These are phyloP conservation scores for Chlamydomonas schloesseri DNA, from an alignment of 139 green algal species.

Conservation along the genomic window DNA sequence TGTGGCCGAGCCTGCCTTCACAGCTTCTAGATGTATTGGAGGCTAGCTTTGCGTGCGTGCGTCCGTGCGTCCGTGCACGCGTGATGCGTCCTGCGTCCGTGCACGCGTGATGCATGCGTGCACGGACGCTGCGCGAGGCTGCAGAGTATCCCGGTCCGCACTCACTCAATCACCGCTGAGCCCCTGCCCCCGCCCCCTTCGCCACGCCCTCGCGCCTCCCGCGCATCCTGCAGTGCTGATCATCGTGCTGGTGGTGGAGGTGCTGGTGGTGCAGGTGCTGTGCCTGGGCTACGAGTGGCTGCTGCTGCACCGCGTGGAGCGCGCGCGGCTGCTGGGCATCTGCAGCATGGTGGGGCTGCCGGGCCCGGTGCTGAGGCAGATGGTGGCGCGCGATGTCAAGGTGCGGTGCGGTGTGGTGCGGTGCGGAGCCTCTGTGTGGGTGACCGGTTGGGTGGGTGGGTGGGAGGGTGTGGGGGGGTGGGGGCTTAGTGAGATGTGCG, in stretches of 20 bases:
- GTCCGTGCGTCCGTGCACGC: too few species aligned
- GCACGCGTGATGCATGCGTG: too few species aligned
- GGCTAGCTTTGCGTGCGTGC: background rate
- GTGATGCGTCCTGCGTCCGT: background rate
- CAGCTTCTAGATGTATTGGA: background rate
- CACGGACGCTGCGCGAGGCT: too few species aligned
- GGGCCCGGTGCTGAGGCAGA: conserved; percentile 39
- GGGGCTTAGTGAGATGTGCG: too few species aligned
- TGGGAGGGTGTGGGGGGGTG: too few species aligned
- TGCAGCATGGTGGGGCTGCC: conserved; percentile 33
- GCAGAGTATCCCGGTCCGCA: too few species aligned
- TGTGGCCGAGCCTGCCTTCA: background rate
- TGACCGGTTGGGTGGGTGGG: too few species aligned
- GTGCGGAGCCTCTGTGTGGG: too few species aligned
- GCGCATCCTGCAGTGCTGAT: conserved; percentile 27
- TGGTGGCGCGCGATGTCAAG: conserved; percentile 19
- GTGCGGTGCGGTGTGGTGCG: too few species aligned
- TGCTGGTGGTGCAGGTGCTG: conserved; percentile 2
- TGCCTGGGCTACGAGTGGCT: conserved; percentile 27
- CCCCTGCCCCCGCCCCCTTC: background rate
- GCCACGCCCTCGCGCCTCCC: background rate
- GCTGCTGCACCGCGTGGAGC: conserved; percentile 10
- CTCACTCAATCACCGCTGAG: too few species aligned
- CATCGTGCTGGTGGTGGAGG: conserved; percentile 35
- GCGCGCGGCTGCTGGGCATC: conserved; percentile 31